Evolutionary conservation across 768 basidiomycete genomes (phyloP).

Genomic region (Lyophyllum atratum): DNA sequence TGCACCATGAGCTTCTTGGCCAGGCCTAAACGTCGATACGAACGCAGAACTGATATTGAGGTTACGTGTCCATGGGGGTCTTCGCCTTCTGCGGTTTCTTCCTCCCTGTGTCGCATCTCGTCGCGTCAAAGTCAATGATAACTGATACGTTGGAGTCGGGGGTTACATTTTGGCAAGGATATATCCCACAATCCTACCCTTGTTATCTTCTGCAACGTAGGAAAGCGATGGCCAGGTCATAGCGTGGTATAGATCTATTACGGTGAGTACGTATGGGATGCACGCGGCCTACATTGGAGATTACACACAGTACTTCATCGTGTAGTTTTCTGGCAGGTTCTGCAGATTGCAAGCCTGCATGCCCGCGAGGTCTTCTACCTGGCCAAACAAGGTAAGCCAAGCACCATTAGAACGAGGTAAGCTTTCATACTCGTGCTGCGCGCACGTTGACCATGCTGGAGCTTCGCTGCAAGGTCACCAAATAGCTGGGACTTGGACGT

Average conservation of each 20-base stretch:
- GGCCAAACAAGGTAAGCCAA: background rate
- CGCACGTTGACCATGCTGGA: constrained; percentile 45
- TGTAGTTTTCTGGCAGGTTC: constrained; percentile 94
- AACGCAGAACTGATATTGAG: constrained; percentile 90
- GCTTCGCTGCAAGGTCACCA: too few species aligned
- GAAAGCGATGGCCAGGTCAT: constrained; percentile 96
- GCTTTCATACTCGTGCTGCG: constrained; percentile 36
- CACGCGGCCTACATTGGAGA: background rate
- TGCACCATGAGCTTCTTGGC: constrained; percentile 96
- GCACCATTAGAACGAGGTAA: background rate
- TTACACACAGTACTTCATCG: constrained; percentile 73
- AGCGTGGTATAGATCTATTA: constrained; percentile 82
- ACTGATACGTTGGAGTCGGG: constrained; percentile 1
- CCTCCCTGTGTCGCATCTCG: constrained; percentile 53
- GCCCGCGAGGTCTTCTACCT: constrained; percentile 88
- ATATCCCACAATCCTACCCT: constrained; percentile 92
- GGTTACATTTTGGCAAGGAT: constrained; percentile 91
- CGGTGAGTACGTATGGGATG: constrained; percentile 17
- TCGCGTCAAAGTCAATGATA: constrained; percentile 11
- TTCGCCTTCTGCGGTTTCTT: constrained; percentile 58
- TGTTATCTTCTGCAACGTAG: constrained; percentile 90
- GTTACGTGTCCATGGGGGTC: constrained; percentile 93
- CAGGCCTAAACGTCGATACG: constrained; percentile 87
- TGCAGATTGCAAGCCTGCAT: constrained; percentile 98
- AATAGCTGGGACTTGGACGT: too few species aligned